Conservation (phyloP, 805 yeast genomes). For the Ogataea methanolica region DNA sequence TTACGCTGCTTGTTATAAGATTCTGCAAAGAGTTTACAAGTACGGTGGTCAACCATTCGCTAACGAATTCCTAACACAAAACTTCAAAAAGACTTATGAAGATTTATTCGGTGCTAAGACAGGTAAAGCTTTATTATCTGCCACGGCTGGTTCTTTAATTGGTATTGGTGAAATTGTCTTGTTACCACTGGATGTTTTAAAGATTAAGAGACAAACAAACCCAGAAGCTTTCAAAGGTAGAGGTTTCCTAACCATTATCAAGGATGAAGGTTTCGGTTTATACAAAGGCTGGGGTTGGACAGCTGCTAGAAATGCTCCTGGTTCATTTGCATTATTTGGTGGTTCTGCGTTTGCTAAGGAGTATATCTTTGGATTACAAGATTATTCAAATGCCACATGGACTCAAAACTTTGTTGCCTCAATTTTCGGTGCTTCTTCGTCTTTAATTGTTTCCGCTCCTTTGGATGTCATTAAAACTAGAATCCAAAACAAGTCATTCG, state of each 20-base stretch:
- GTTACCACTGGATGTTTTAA: slow-evolving; percentile 91
- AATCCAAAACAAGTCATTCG: slow-evolving; percentile 94
- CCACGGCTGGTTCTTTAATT: slow-evolving; percentile 94
- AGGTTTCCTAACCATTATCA: slow-evolving; percentile 80
- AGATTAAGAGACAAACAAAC: slow-evolving; percentile 98
- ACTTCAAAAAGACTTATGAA: slow-evolving; percentile 70
- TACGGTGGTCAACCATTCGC: slow-evolving; percentile 99
- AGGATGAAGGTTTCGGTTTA: slow-evolving; percentile 89
- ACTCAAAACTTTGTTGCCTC: slow-evolving; percentile 91
- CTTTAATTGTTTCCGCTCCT: slow-evolving; percentile 95
- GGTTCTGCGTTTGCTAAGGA: slow-evolving; percentile 99
- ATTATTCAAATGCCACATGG: slow-evolving; percentile 93
- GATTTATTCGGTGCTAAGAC: slow-evolving; percentile 82
- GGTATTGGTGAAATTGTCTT: slow-evolving; percentile 98
- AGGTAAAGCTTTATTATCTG: slow-evolving; percentile 95
- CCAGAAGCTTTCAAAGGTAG: slow-evolving; percentile 99
- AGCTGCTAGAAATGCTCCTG: slow-evolving; percentile 99
- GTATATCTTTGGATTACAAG: slow-evolving; percentile 79
- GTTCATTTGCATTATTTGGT: slow-evolving; percentile 95
- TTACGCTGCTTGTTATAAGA: slow-evolving; percentile 95
- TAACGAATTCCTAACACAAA: slow-evolving; percentile 79
- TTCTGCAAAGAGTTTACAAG: slow-evolving; percentile 95
- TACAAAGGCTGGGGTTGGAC: slow-evolving; percentile 99
- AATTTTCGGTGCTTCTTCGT: slow-evolving; percentile 94
- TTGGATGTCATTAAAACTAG: slow-evolving; percentile 97